phyloP scores from a whole-genome alignment of 345 rosid genomes.

The Eucalyptus pauciflora region DNA sequence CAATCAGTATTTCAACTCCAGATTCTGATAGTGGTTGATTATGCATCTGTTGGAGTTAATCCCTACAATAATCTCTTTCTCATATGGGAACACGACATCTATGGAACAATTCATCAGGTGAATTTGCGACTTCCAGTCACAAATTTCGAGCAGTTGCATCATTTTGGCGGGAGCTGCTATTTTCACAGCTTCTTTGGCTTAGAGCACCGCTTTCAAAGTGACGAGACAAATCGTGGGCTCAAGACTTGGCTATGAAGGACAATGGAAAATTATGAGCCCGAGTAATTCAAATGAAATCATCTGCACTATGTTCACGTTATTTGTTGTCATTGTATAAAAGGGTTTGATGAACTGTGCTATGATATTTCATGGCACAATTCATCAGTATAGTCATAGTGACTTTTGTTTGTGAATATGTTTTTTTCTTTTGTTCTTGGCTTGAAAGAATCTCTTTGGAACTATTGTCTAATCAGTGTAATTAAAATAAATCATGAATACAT shows the following conservation, averaged over 20 bases:
- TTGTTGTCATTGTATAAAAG: not conserved
- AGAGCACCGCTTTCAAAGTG: no score
- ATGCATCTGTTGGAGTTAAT: no score
- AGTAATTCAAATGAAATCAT: not conserved
- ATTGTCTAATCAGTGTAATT: not conserved
- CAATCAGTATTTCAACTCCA: no score
- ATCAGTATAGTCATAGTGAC: not conserved
- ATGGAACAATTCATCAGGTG: no score
- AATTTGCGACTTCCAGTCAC: accelerated
- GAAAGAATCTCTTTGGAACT: not conserved
- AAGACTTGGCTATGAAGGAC: not conserved
- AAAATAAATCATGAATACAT: not conserved
- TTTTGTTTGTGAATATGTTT: not conserved
- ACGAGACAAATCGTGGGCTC: not conserved
- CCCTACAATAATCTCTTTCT: no score
- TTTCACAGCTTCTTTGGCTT: no score
- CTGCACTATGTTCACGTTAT: not conserved
- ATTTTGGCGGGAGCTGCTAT: no score
- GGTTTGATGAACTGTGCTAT: not conserved
- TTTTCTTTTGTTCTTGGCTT: not conserved
- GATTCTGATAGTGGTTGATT: no score
- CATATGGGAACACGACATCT: accelerated
- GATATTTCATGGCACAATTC: not conserved
- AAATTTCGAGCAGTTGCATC: no score
- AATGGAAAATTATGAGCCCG: not conserved